A percentile compares a stretch with the other conserved stretches of the same genome.
phyloP scores from a whole-genome alignment of 768 basidiomycete genomes.

The Hortiboletus flavorubellus region DNA sequence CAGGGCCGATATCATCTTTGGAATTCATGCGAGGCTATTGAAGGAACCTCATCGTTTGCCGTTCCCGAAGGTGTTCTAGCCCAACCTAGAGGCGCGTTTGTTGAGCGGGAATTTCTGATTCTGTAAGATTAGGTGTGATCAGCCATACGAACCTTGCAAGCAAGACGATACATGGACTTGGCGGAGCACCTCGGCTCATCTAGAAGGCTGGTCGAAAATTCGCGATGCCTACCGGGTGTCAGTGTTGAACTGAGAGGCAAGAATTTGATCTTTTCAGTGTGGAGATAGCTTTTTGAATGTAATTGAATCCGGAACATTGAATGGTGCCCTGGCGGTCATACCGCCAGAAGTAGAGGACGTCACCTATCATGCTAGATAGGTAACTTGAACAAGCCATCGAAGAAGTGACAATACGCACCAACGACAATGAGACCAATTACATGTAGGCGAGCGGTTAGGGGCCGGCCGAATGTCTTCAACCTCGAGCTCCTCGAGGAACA shows the following conservation, averaged over 20 bases:
- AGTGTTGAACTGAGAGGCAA: conserved; percentile 24
- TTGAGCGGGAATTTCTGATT: not conserved
- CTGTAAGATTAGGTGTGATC: not conserved
- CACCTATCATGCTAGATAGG: too few species aligned
- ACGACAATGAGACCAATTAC: too few species aligned
- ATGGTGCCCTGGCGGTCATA: too few species aligned
- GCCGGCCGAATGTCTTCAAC: too few species aligned
- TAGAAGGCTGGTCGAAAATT: not conserved
- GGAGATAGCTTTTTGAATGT: too few species aligned
- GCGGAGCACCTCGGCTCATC: conserved; percentile 33
- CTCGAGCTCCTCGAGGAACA: too few species aligned
- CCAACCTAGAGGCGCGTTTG: conserved; percentile 7
- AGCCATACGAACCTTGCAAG: conserved; percentile 31
- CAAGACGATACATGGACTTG: conserved; percentile 44
- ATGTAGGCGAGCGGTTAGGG: too few species aligned
- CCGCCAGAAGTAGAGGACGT: too few species aligned
- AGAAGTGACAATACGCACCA: too few species aligned
- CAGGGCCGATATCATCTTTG: conserved; percentile 20
- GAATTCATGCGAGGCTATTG: conserved; percentile 16
- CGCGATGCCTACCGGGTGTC: not conserved
- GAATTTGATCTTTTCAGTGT: conserved; percentile 35
- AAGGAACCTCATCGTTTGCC: not conserved
- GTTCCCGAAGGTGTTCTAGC: conserved; percentile 15
- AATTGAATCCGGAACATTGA: too few species aligned
- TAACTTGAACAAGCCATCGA: too few species aligned